Evolutionary conservation across 441 rosid genomes (phyloP), one percentile per base, ranked within the genome.

Genomic region (Dalechampia spathulata): DNA sequence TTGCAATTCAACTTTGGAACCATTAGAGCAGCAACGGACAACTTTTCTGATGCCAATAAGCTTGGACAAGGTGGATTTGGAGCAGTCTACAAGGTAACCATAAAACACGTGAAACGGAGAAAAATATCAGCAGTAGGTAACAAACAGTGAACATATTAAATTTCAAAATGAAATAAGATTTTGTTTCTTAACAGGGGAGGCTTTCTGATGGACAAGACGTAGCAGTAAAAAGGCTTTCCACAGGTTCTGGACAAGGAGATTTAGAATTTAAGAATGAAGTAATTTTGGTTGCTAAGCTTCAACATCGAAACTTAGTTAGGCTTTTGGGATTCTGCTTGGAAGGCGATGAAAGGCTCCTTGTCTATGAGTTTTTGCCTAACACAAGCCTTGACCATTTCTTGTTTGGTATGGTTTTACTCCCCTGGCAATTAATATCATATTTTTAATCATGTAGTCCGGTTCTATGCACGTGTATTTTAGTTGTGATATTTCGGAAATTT

Each of bases 371-470:
- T 39, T 40, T 78, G 58, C 60, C 70, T 16, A 70, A 70, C 27
- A 27, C 62, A 32, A 79, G 85, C 63, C 79, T 79, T 12, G 82
- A 77, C 36, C 62, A 65, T n/a, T 69, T 72, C 60, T 23, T 79
- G 56, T 72, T 75, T 40, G 62, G 76, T 72, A 61, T 14, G 36
- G 9, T 2, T 36, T 4, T 55, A 0, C 2, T 34, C 28, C 13
- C 30, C 34, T 30, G 4, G 34, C 34, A 30, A 30, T 30, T 30
- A 8, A 3, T 3, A 30, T 30, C 34, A 3, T 30, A 30, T 8
- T 3, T 3, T 30, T 30, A 4, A 30, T 30, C 8, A 8, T 30
- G n/a, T n/a, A n/a, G n/a, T n/a, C n/a, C n/a, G n/a, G n/a, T n/a
- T n/a, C n/a, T n/a, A n/a, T n/a, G n/a, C n/a, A n/a, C n/a, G n/a